These are phyloP conservation scores for Exophiala sideris DNA, from an alignment of 2,329 filamentous ascomycete species.

Conservation along the genomic window DNA sequence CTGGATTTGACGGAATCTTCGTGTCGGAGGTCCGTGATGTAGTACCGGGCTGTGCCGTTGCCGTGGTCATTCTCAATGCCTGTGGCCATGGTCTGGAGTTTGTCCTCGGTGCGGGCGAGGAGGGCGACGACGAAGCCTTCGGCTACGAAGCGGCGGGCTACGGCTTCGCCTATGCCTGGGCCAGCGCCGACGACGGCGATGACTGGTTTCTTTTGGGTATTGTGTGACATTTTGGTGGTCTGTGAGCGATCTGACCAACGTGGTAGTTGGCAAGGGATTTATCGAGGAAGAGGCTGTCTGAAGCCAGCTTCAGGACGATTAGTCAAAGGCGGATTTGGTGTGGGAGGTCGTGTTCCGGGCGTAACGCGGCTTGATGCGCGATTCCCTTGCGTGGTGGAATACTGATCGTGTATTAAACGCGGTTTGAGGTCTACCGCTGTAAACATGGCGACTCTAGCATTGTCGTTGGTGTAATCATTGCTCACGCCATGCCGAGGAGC, in stretches of 20 bases:
- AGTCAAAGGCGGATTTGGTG: too few relatives aligned
- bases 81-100: conserved; percentile 19
- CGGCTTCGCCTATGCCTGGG: conserved; percentile 24
- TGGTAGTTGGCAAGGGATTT: too few relatives aligned
- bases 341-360: too few relatives aligned
- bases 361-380: too few relatives aligned
- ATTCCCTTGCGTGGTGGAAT: too few relatives aligned
- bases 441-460: too few relatives aligned
- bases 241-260: background rate
- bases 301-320: too few relatives aligned
- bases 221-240: conserved; percentile 15
- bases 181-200: conserved; percentile 24
- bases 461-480: too few relatives aligned
- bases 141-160: conserved; percentile 22
- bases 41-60: conserved; percentile 14
- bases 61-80: conserved; percentile 22
- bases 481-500: too few relatives aligned
- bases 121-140: conserved; percentile 21
- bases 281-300: too few relatives aligned
- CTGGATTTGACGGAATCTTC: conserved; percentile 15
- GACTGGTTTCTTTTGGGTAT: conserved; percentile 20
- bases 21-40: conserved; percentile 22
- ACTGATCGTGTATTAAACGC: too few relatives aligned
- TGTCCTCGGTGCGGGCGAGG: conserved; percentile 23
- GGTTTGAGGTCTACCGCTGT: too few relatives aligned